Base-by-base conservation (phyloP, 164 flowering plant genomes). In the Protea cynaroides region DNA sequence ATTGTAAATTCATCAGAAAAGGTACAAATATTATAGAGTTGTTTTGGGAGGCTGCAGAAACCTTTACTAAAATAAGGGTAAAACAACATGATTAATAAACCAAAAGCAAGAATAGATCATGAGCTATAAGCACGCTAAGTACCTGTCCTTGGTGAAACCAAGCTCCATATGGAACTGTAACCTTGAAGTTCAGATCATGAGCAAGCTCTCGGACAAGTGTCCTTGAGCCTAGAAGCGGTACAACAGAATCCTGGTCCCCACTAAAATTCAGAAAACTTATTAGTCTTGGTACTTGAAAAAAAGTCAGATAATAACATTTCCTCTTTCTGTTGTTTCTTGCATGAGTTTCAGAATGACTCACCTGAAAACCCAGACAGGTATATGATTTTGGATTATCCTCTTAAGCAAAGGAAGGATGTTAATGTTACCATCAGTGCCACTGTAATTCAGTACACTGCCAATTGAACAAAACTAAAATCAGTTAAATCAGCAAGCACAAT, bases 101-200 rank as follows among this genome's bases (percentile, higher is more conserved):
- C 2, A 15, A 53, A 23, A 14, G 7, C 23, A 43, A 7, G 17
- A 46, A 58, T 34, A 21, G 17, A 21, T 23, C 59, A 55, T 29
- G 12, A 52, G 52, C 15, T 24, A 46, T 9, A 25, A 37, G 24
- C n/a, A 62, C 3, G 23, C 15, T 40, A 40, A n/a, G 19, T 71
- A 90, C 99, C 96, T 94, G 99, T 55, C 79, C 78, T 78, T 81
- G 81, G 80, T 86, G 89, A 71, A 88, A 95, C 99, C 99, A 95
- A 65, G 91, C 86, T 71, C 85, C 85, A 75, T 91, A 95, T 12
- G 97, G 99, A 40, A 95, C 90, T 38, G 99, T 86, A 38, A 75
- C 63, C 36, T 81, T 63, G 78, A 89, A 84, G 7, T 78, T 69
- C 47, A 95, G 59, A 46, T 89, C 94, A 25, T 81, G 76, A 55